These are phyloP conservation scores for Ceratocystis lukuohia DNA, from an alignment of 2,329 filamentous ascomycete genomes.

Conservation along the genomic window DNA sequence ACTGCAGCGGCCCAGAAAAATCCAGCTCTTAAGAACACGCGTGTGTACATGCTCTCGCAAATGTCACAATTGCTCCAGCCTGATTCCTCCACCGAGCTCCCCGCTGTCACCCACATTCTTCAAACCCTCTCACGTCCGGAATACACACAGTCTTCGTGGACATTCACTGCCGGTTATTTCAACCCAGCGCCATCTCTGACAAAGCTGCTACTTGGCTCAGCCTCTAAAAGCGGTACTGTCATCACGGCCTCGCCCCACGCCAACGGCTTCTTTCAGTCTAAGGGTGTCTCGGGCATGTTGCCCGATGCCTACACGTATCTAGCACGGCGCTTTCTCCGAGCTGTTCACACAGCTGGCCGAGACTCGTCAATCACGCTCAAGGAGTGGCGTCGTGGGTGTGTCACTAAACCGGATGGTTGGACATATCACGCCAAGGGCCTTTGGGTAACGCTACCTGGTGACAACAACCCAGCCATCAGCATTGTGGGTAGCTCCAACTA, in stretches of 20 bases:
- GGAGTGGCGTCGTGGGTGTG: slow-evolving; percentile 76
- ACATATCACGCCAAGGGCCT: slow-evolving; percentile 96
- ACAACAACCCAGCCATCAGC: slow-evolving; percentile 58
- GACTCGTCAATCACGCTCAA: slow-evolving; percentile 55
- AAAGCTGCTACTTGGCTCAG: slow-evolving; percentile 61
- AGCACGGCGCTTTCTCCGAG: slow-evolving; percentile 63
- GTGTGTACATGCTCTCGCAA: slow-evolving; percentile 76
- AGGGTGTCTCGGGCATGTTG: slow-evolving; percentile 77
- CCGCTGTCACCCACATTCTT: slow-evolving; percentile 63
- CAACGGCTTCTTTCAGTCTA: slow-evolving; percentile 86
- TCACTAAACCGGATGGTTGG: slow-evolving; percentile 74
- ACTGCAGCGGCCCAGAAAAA: slow-evolving; percentile 20
- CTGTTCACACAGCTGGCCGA: slow-evolving; percentile 33
- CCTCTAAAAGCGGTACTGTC: slow-evolving; percentile 59
- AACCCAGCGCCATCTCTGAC: slow-evolving; percentile 84
- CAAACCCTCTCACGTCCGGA: slow-evolving; percentile 48
- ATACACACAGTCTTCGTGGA: slow-evolving; percentile 66
- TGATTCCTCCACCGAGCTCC: slow-evolving; percentile 77
- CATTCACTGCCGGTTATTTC: slow-evolving; percentile 96
- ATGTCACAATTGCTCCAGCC: slow-evolving; percentile 71
- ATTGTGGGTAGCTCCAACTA: slow-evolving; percentile 91
- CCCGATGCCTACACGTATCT: slow-evolving; percentile 88
- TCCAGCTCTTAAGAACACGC: slow-evolving; percentile 39
- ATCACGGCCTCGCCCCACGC: slow-evolving; percentile 87
- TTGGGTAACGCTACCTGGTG: slow-evolving; percentile 65